Conservation (phyloP, 768 basidiomycete genomes). For the Boletus sp. region DNA sequence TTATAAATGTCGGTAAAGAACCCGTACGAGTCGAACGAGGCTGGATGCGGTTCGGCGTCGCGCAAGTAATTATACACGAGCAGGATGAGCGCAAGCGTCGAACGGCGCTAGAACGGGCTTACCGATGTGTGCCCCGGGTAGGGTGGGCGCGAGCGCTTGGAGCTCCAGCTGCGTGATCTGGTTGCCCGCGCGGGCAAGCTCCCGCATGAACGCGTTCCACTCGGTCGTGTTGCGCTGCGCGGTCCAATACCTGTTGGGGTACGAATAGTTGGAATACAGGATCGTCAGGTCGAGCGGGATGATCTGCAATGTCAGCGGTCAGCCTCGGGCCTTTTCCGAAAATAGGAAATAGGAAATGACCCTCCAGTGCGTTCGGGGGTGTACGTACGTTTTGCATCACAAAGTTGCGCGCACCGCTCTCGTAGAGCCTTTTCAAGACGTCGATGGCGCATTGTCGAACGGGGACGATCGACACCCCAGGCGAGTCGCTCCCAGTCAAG, state of each 20-base stretch:
- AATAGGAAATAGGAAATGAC: background rate
- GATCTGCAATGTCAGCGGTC: slow-evolving; percentile 39
- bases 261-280: slow-evolving; percentile 47
- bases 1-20: slow-evolving; percentile 59
- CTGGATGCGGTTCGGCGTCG: slow-evolving; percentile 27
- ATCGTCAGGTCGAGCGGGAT: slow-evolving; percentile 52
- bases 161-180: slow-evolving; percentile 51
- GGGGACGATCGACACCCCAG: slow-evolving; percentile 54
- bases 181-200: slow-evolving; percentile 52
- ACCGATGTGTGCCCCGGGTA: slow-evolving; percentile 61
- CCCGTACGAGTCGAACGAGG: slow-evolving; percentile 58
- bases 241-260: slow-evolving; percentile 52
- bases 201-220: slow-evolving; percentile 56
- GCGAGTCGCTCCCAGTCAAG: slow-evolving; percentile 46
- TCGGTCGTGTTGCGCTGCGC: slow-evolving; percentile 51
- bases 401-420: slow-evolving; percentile 62
- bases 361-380: background rate
- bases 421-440: slow-evolving; percentile 56
- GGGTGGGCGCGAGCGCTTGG: slow-evolving; percentile 43
- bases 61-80: too few relatives aligned
- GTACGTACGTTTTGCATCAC: slow-evolving; percentile 62
- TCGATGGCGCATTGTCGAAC: slow-evolving; percentile 57
- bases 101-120: background rate
- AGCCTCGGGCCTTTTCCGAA: background rate
- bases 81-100: background rate